Percentiles rank a stretch among this genome's conserved stretches.
These are phyloP conservation scores for Pisolithus sp. DNA, from an alignment of 768 basidiomycete species.

Conservation along the genomic window DNA sequence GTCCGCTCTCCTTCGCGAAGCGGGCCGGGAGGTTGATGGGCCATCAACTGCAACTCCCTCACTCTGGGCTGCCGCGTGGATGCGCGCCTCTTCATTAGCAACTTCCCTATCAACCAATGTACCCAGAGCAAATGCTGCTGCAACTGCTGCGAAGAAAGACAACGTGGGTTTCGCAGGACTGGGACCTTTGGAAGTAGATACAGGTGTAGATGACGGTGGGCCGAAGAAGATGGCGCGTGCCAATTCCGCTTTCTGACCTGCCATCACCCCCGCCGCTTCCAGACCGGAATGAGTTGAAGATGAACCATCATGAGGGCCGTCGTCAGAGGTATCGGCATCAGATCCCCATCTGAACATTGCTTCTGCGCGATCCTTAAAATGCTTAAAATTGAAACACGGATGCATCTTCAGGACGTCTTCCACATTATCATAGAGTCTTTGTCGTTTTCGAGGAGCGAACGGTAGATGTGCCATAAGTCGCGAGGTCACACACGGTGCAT, in stretches of 20 bases:
- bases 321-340: slow-evolving; percentile 20
- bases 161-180: slow-evolving; percentile 15
- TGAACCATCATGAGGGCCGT: slow-evolving; percentile 6
- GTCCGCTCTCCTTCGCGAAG: slow-evolving; percentile 18
- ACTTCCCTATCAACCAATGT: slow-evolving; percentile 33
- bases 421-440: slow-evolving; percentile 33
- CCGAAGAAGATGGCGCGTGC: slow-evolving; percentile 30
- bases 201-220: slow-evolving; percentile 3
- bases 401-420: slow-evolving; percentile 40
- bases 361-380: slow-evolving; percentile 40
- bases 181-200: slow-evolving; percentile 7
- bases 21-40: slow-evolving; percentile 16
- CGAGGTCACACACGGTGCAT: slow-evolving; percentile 31
- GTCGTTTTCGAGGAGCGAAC: slow-evolving; percentile 29
- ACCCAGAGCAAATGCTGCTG: slow-evolving; percentile 56
- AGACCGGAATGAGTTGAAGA: slow-evolving; percentile 27
- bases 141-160: slow-evolving; percentile 53
- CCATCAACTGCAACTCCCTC: slow-evolving; percentile 16
- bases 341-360: slow-evolving; percentile 39
- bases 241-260: slow-evolving; percentile 17
- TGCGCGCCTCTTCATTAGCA: slow-evolving; percentile 20
- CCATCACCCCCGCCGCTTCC: slow-evolving; percentile 13
- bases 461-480: slow-evolving; percentile 37
- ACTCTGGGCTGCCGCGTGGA: slow-evolving; percentile 14
- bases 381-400: slow-evolving; percentile 44